Evolutionary conservation across 352 stramenopile species (phyloP), one percentile per base, ranked within the genome.

Genomic region (Pythium grandisporangium): DNA sequence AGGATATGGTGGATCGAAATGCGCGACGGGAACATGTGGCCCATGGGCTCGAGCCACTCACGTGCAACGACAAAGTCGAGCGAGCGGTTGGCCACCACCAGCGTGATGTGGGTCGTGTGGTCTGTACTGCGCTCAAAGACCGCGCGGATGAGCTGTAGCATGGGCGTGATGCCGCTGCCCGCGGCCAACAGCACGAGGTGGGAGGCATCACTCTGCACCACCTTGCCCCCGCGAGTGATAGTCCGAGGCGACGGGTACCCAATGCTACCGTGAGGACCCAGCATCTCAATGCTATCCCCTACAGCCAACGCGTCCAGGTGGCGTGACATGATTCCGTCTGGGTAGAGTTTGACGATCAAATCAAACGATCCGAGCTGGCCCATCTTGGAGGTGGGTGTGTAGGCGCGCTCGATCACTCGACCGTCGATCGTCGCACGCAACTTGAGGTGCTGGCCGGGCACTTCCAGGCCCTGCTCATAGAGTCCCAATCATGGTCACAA

Each of bases 371-470:
- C 66, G 14, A 73, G 51, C 50, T 81, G 68, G 5, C 62, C 60
- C 23, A 86, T 66, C 44, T 86, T 85, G 48, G 80, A 89, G 25
- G 75, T 82, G 6, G 80, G 77, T 3, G 80, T 93, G 52, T 77
- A 86, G 7, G 72, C 70, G 25, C 79, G 60, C 53, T 93, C 79
- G 40, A 90, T 88, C 23, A 61, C 50, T n/a, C 73, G 63, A 45
- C 70, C 76, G 20, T 84, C 63, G 52, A 93, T 90, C 30, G 53
- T 81, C 14, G 70, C 74, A 27, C 79, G 76, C 19, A 90, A 53
- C 39, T 86, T 86, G n/a, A 93, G 48, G 52, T 93, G 74, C 41
- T 90, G 79, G 0, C 77, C 79, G 16, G 79, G 67, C n/a, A 73
- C 64, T 19, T 78, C 59, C 4, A 93, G 50, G 10, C 79, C 76